A percentile compares a stretch with the other conserved stretches of the same genome.
phyloP scores from a whole-genome alignment of 106 monocot genomes.

The Platanthera zijinensis region DNA sequence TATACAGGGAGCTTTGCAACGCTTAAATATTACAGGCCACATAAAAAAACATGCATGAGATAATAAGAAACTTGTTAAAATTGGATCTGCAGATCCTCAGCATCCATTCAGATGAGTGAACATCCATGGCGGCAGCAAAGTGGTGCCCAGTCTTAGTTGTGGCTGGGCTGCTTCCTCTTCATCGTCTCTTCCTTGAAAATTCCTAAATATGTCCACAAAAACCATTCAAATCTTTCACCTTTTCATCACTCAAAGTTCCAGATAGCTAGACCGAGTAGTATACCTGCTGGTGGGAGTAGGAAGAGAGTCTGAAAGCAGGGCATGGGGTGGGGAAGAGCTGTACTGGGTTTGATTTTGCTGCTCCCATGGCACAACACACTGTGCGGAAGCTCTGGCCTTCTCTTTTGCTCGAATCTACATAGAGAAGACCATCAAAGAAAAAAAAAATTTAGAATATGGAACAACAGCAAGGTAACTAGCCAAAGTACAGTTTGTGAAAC shows the following conservation, averaged over 20 bases:
- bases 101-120: constrained; percentile 20
- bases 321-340: constrained; percentile 20
- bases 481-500: neutral
- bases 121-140: constrained; percentile 33
- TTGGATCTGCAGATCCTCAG: neutral
- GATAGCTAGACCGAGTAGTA: no score
- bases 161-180: constrained; percentile 17
- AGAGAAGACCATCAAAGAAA: neutral
- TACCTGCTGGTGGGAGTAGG: constrained; percentile 32
- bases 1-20: neutral
- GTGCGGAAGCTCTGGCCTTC: constrained; percentile 19
- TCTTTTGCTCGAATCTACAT: constrained; percentile 30
- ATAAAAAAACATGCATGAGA: neutral
- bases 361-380: constrained; percentile 19
- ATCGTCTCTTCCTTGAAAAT: constrained; percentile 12
- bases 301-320: constrained; percentile 15
- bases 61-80: neutral
- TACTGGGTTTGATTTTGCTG: constrained; percentile 17
- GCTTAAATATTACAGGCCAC: neutral
- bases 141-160: constrained; percentile 14
- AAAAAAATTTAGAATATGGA: neutral
- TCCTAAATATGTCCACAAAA: constrained; percentile 10
- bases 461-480: neutral
- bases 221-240: neutral
- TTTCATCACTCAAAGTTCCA: neutral